Conservation (phyloP, 2,329 filamentous ascomycete genomes). For the Periconia sp. region DNA sequence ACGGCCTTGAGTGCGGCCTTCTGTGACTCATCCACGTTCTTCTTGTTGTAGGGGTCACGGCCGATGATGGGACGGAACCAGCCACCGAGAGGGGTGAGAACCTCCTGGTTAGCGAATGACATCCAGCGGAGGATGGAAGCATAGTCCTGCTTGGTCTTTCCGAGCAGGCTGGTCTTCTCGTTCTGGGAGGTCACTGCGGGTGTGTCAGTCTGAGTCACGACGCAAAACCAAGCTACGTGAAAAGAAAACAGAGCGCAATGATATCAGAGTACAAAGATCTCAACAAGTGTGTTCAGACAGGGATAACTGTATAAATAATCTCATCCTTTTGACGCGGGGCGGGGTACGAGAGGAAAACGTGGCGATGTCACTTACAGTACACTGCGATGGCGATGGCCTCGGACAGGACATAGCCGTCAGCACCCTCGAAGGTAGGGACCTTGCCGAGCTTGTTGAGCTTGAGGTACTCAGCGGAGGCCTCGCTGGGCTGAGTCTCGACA, state of each 20-base stretch:
- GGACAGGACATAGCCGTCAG: constrained; percentile 85
- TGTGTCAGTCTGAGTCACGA: constrained; percentile 33
- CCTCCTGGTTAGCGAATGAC: constrained; percentile 92
- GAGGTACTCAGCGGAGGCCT: constrained; percentile 74
- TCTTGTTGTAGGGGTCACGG: constrained; percentile 92
- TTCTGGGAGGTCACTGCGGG: constrained; percentile 92
- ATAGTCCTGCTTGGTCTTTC: constrained; percentile 99
- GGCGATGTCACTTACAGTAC: constrained; percentile 74
- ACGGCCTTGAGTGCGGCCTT: constrained; percentile 70
- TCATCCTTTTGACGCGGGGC: constrained; percentile 64
- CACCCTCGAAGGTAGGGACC: constrained; percentile 88
- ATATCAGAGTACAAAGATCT: constrained; percentile 75
- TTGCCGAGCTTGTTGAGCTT: constrained; percentile 86
- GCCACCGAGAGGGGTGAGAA: constrained; percentile 70
- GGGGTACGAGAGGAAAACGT: constrained; percentile 3
- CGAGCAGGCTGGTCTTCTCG: constrained; percentile 98
- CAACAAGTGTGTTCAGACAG: constrained; percentile 96
- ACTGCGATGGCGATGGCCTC: constrained; percentile 95
- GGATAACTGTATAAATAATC: constrained; percentile 64
- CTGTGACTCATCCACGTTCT: constrained; percentile 79
- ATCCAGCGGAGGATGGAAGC: constrained; percentile 98
- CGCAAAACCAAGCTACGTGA: constrained; percentile 11
- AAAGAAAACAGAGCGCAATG: constrained; percentile 54
- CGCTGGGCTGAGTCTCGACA: constrained; percentile 68
- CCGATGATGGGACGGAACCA: constrained; percentile 90